Conservation (phyloP, 2,329 filamentous ascomycete genomes). For the Diaporthe capsici region DNA sequence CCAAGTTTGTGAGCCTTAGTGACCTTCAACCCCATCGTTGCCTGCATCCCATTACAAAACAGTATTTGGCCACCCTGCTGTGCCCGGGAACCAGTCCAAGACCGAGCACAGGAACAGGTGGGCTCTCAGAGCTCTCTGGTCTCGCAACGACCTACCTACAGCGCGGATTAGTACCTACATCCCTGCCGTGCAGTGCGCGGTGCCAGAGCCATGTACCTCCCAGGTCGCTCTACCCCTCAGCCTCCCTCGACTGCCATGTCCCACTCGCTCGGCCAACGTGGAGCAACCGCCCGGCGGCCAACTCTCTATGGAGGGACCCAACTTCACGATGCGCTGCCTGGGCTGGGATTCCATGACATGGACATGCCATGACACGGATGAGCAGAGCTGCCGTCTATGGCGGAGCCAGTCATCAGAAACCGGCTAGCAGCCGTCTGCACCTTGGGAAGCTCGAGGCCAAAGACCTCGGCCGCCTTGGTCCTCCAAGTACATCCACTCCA, state of each 20-base stretch:
- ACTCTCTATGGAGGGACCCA: conserved; percentile 1
- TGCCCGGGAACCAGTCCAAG: background rate
- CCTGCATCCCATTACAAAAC: conserved; percentile 42
- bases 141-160: background rate
- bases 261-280: conserved; percentile 2
- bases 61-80: conserved; percentile 26
- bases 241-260: conserved; percentile 21
- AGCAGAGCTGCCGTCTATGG: background rate
- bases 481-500: conserved; percentile 5
- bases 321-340: conserved; percentile 25
- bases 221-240: conserved; percentile 15
- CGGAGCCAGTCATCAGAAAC: background rate
- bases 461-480: conserved; percentile 4
- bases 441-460: conserved; percentile 16
- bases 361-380: conserved; percentile 1
- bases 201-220: background rate
- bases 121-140: background rate
- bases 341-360: conserved; percentile 24
- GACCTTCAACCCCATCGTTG: conserved; percentile 29
- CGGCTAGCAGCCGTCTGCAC: conserved; percentile 13
- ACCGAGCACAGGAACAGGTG: conserved; percentile 4
- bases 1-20: conserved; percentile 25
- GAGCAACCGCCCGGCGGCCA: background rate
- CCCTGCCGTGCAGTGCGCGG: background rate
- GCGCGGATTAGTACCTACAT: conserved; percentile 1